These are phyloP conservation scores for Xylaria sp. DNA, from an alignment of 2,329 filamentous ascomycete species.

Conservation along the genomic window DNA sequence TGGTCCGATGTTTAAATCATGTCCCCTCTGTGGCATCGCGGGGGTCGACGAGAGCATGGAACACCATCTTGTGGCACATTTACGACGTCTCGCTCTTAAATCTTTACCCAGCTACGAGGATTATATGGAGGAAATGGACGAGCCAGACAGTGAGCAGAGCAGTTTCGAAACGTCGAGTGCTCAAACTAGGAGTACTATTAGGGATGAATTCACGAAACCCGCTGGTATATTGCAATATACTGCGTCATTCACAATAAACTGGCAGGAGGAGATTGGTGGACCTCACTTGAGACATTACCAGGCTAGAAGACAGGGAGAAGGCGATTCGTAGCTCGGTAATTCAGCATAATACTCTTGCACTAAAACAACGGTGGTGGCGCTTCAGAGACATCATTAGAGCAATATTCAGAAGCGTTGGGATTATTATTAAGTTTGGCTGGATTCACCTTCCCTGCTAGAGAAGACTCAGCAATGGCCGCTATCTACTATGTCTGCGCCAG, in stretches of 20 bases:
- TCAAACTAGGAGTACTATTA: slow-evolving; percentile 3
- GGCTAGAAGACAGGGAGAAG: too few species aligned
- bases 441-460: too few species aligned
- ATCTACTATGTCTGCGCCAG: too few species aligned
- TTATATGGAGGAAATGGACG: background rate
- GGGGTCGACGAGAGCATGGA: background rate
- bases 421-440: too few species aligned
- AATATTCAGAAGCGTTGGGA: too few species aligned
- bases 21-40: background rate
- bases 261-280: too few species aligned
- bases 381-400: too few species aligned
- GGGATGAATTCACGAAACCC: background rate
- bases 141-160: background rate
- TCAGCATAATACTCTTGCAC: too few species aligned
- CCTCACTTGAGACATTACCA: too few species aligned
- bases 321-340: too few species aligned
- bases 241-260: background rate
- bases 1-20: background rate
- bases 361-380: too few species aligned
- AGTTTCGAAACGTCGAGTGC: background rate
- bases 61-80: slow-evolving; percentile 6
- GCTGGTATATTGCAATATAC: background rate
- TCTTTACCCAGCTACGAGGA: slow-evolving; percentile 11
- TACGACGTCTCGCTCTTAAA: background rate
- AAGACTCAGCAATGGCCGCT: too few species aligned